A percentile compares a stretch with the other conserved stretches of the same genome.
These are phyloP conservation scores for Berberis thunbergii DNA, from an alignment of 164 flowering plant species.

Conservation along the genomic window DNA sequence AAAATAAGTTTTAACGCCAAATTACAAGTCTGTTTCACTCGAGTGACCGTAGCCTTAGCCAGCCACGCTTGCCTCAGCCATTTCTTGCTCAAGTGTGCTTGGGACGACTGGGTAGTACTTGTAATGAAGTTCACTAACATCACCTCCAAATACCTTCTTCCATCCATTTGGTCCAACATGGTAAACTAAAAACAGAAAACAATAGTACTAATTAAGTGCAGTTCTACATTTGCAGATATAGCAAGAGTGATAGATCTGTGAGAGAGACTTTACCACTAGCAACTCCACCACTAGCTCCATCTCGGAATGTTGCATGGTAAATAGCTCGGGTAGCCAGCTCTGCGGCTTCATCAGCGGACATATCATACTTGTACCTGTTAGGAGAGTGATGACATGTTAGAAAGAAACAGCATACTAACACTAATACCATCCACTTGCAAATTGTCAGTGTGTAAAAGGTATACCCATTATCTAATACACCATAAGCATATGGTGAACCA, in stretches of 20 bases:
- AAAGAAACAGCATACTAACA: background rate
- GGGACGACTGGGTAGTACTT: slow-evolving; percentile 59
- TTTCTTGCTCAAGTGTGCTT: slow-evolving; percentile 52
- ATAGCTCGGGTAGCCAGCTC: slow-evolving; percentile 80
- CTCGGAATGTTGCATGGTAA: slow-evolving; percentile 92
- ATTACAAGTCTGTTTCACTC: no score
- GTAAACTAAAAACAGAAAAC: slow-evolving; percentile 42
- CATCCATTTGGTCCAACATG: slow-evolving; percentile 63
- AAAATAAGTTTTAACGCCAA: no score
- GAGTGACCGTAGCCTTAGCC: no score
- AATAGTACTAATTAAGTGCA: slow-evolving; percentile 6
- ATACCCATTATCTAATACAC: slow-evolving; percentile 85
- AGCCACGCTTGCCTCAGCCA: slow-evolving; percentile 56
- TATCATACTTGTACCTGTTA: slow-evolving; percentile 56
- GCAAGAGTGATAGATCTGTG: slow-evolving; percentile 9
- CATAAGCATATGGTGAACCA: slow-evolving; percentile 98
- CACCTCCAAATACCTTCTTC: slow-evolving; percentile 90
- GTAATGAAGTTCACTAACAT: slow-evolving; percentile 88
- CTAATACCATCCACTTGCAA: background rate
- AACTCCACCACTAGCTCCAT: slow-evolving; percentile 99
- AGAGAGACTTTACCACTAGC: slow-evolving; percentile 48
- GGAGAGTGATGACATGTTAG: background rate
- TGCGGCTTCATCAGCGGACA: slow-evolving; percentile 85
- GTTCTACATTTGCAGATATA: background rate
- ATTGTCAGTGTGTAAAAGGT: background rate